Evolutionary conservation across 352 stramenopile species (phyloP).

Genomic region (Globisporangium alternatum): DNA sequence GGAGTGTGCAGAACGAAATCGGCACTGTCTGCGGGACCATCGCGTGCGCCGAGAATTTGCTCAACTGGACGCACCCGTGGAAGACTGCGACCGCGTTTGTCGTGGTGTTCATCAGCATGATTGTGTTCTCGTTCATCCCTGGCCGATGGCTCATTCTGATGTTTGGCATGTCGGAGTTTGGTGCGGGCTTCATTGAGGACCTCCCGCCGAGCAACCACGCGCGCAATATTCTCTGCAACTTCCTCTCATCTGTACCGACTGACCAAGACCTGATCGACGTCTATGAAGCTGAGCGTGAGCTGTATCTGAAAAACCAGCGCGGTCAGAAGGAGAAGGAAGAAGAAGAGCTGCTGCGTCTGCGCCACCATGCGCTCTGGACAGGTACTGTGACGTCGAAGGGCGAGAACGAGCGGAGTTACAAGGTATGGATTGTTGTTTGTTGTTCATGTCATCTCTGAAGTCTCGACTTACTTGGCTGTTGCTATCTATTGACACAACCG

Average conservation of each 20-base stretch:
- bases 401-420: slow-evolving; percentile 60
- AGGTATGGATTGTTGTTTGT: slow-evolving; percentile 35
- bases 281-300: slow-evolving; percentile 59
- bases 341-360: slow-evolving; percentile 42
- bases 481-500: slow-evolving; percentile 14
- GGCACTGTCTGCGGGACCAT: slow-evolving; percentile 63
- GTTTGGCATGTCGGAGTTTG: slow-evolving; percentile 77
- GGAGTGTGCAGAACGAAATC: slow-evolving; percentile 73
- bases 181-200: slow-evolving; percentile 73
- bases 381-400: slow-evolving; percentile 58
- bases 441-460: slow-evolving; percentile 4
- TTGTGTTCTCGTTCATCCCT: slow-evolving; percentile 68
- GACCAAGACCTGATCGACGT: slow-evolving; percentile 78
- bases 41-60: slow-evolving; percentile 72
- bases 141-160: slow-evolving; percentile 72
- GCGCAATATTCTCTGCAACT: slow-evolving; percentile 79
- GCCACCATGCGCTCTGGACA: slow-evolving; percentile 70
- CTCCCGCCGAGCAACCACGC: slow-evolving; percentile 73
- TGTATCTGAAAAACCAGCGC: slow-evolving; percentile 56
- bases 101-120: slow-evolving; percentile 36
- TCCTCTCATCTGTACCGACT: slow-evolving; percentile 74
- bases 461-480: slow-evolving; percentile 10
- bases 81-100: slow-evolving; percentile 70
- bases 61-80: slow-evolving; percentile 89
- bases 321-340: slow-evolving; percentile 46